phyloP scores from a whole-genome alignment of 1,284 basidiomycete genomes.

The Trametes sp. region DNA sequence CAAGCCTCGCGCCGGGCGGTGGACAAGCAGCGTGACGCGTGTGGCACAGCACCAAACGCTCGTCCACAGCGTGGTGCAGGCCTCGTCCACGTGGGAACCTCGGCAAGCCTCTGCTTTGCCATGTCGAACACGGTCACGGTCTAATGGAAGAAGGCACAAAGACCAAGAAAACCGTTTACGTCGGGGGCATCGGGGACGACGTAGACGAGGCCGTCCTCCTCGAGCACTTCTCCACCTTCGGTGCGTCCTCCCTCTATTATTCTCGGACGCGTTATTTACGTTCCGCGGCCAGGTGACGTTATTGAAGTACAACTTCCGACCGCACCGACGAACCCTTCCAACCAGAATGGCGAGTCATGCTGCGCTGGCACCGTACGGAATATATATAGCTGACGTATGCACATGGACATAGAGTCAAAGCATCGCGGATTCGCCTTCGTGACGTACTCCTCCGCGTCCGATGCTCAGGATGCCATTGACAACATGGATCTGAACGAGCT shows the following conservation, averaged over 20 bases:
- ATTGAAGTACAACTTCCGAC: constrained; percentile 83
- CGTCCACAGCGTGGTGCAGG: constrained; percentile 18
- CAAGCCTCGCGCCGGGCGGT: not conserved
- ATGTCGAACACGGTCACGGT: constrained; percentile 27
- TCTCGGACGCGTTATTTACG: constrained; percentile 6
- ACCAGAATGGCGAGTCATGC: constrained; percentile 54
- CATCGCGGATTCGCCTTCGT: constrained; percentile 87
- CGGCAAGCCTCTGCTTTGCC: constrained; percentile 26
- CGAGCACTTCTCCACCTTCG: constrained; percentile 80
- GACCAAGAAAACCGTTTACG: constrained; percentile 81
- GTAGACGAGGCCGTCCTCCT: constrained; percentile 74
- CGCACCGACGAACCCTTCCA: constrained; percentile 65
- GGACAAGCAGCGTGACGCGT: not conserved
- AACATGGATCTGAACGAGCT: constrained; percentile 90
- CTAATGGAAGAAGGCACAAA: constrained; percentile 82
- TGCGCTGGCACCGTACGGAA: not conserved
- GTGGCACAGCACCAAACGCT: constrained; percentile 21
- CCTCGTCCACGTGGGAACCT: constrained; percentile 30
- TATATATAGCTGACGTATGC: constrained; percentile 19
- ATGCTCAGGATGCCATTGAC: constrained; percentile 88
- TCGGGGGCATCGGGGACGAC: constrained; percentile 80
- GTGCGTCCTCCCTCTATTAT: constrained; percentile 49
- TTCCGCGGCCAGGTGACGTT: constrained; percentile 66
- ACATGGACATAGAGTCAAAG: constrained; percentile 60
- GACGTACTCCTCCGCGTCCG: constrained; percentile 75